Conservation (phyloP, 345 rosid genomes). For the Gossypium rotundifolium region DNA sequence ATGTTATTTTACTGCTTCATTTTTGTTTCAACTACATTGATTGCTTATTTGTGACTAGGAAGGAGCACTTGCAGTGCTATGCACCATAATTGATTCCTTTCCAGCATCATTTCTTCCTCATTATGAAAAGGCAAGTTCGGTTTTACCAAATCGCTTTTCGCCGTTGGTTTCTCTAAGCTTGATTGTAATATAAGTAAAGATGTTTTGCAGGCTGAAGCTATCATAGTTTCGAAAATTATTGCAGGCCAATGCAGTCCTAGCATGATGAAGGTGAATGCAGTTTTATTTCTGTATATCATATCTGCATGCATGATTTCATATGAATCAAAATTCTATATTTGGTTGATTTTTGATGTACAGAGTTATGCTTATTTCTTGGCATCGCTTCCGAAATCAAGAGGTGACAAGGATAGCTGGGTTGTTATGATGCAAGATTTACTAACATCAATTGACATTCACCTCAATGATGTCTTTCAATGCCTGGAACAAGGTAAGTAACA, state of each 20-base stretch:
- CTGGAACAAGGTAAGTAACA: background rate
- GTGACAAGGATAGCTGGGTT: slow-evolving; percentile 11
- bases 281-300: background rate
- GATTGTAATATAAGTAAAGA: background rate
- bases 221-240: slow-evolving; percentile 5
- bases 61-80: slow-evolving; percentile 8
- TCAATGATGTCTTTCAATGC: slow-evolving; percentile 7
- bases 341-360: background rate
- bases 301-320: background rate
- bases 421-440: slow-evolving; percentile 10
- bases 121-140: slow-evolving; percentile 1
- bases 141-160: background rate
- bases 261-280: slow-evolving; percentile 7
- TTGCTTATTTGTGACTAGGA: background rate
- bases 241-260: slow-evolving; percentile 5
- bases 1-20: background rate
- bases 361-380: slow-evolving; percentile 4
- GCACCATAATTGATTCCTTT: background rate
- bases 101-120: slow-evolving; percentile 9
- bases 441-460: slow-evolving; percentile 2
- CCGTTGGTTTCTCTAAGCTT: background rate
- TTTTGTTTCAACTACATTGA: background rate
- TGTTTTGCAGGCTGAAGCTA: slow-evolving; percentile 5
- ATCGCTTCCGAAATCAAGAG: slow-evolving; percentile 13
- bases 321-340: background rate